Conservation (phyloP, 192 early-diverging fungal species). For the Pilaira anomala region DNA sequence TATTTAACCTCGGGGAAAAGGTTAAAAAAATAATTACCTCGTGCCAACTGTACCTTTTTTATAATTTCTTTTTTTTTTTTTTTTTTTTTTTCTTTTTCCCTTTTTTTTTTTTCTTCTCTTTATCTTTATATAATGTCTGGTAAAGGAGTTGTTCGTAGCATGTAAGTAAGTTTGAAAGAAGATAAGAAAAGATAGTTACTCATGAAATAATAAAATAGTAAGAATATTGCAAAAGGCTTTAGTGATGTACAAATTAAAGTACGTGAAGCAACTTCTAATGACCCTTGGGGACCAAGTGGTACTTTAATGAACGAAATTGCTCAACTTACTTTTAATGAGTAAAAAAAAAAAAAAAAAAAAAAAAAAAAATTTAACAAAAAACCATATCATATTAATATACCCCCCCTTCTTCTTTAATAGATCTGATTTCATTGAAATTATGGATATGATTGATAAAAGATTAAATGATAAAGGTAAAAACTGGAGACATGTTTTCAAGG, state of each 20-base stretch:
- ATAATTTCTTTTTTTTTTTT: slow-evolving; percentile 6
- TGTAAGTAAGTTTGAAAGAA: slow-evolving; percentile 15
- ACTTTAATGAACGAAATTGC: slow-evolving; percentile 85
- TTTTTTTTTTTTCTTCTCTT: neutral
- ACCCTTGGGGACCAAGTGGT: slow-evolving; percentile 74
- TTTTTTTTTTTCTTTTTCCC: neutral
- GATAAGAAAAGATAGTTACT: neutral
- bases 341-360: slow-evolving; percentile 31
- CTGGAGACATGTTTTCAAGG: slow-evolving; percentile 99
- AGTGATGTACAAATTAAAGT: slow-evolving; percentile 92
- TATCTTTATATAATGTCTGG: slow-evolving; percentile 20
- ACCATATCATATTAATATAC: slow-evolving; percentile 6
- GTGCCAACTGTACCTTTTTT: slow-evolving; percentile 6
- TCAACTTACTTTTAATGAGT: slow-evolving; percentile 81
- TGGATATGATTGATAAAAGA: slow-evolving; percentile 98
- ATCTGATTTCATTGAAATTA: slow-evolving; percentile 89
- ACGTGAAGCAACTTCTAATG: slow-evolving; percentile 75
- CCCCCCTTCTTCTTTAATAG: slow-evolving; percentile 36
- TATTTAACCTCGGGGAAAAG: neutral
- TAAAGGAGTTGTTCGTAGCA: slow-evolving; percentile 35
- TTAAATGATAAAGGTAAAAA: slow-evolving; percentile 97
- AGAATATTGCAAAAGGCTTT: slow-evolving; percentile 90
- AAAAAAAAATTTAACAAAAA: neutral
- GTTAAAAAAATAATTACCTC: neutral
- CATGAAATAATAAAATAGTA: slow-evolving; percentile 41